phyloP scores from a whole-genome alignment of 1,284 basidiomycete genomes.

The Rhodofomes roseus region DNA sequence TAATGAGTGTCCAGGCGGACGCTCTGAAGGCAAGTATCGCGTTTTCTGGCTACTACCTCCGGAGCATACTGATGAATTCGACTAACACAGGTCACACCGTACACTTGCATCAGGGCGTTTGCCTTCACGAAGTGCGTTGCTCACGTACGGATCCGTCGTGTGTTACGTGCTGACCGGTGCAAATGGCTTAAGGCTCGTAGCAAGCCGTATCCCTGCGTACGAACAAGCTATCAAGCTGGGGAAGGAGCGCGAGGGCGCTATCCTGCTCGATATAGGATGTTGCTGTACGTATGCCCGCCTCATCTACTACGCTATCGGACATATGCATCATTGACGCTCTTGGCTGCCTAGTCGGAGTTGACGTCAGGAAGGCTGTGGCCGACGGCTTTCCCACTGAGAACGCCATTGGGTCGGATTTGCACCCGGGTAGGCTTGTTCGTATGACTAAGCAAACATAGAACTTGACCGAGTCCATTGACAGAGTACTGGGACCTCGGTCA shows the following conservation, averaged over 20 bases:
- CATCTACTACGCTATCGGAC: no score
- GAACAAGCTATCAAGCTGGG: constrained; percentile 35
- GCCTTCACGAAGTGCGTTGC: constrained; percentile 11
- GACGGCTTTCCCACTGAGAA: constrained; percentile 35
- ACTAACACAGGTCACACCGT: constrained; percentile 6
- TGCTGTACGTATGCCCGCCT: constrained; percentile 47
- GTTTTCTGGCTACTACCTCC: no score
- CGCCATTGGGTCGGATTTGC: constrained; percentile 32
- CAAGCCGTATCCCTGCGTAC: constrained; percentile 40
- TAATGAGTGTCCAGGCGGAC: constrained; percentile 34
- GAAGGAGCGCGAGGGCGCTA: constrained; percentile 34
- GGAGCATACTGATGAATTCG: neutral
- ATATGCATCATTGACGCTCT: neutral
- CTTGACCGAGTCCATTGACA: neutral
- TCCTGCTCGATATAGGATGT: constrained; percentile 44
- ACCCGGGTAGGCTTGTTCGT: constrained; percentile 19
- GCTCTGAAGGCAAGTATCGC: constrained; percentile 32
- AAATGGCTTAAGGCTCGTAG: constrained; percentile 17
- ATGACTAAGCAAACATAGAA: neutral
- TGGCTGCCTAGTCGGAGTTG: constrained; percentile 37
- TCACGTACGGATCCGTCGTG: no score
- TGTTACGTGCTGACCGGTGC: no score
- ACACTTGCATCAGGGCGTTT: constrained; percentile 7
- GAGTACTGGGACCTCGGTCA: constrained; percentile 28
- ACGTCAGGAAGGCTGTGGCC: constrained; percentile 36